Percentiles rank a stretch among this genome's conserved stretches.
Conservation (phyloP, 306 rosid genomes). For the Dryas drummondii region DNA sequence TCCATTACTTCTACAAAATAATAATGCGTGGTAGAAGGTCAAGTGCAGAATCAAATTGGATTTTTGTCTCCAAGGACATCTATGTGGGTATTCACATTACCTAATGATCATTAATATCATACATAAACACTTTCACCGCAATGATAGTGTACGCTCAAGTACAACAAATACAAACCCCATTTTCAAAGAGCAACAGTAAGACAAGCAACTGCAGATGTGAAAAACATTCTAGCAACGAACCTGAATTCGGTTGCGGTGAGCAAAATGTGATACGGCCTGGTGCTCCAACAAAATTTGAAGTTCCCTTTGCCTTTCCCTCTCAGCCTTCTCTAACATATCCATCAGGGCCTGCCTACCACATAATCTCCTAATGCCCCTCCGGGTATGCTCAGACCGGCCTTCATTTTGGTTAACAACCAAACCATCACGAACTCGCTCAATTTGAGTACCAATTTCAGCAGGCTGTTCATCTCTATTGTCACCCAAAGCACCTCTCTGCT, state of each 20-base stretch:
- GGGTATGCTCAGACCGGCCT: slow-evolving; percentile 52
- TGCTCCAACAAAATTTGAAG: slow-evolving; percentile 67
- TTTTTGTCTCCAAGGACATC: background rate
- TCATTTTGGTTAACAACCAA: slow-evolving; percentile 60
- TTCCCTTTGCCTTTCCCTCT: slow-evolving; percentile 74
- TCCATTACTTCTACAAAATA: background rate
- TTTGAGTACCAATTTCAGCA: slow-evolving; percentile 53
- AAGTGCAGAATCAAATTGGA: background rate
- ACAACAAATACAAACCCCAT: slow-evolving; percentile 8
- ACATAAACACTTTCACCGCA: background rate
- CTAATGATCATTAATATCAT: background rate
- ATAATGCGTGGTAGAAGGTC: background rate
- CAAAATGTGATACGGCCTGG: slow-evolving; percentile 71
- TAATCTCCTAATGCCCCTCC: slow-evolving; percentile 75
- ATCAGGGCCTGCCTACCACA: slow-evolving; percentile 89
- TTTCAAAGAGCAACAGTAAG: slow-evolving; percentile 1
- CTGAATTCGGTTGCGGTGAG: slow-evolving; percentile 99
- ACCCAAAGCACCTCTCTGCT: slow-evolving; percentile 53
- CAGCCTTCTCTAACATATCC: slow-evolving; percentile 86
- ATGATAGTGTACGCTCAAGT: background rate
- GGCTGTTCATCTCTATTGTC: slow-evolving; percentile 65
- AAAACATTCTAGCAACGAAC: slow-evolving; percentile 38
- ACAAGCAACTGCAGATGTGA: background rate
- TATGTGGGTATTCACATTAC: background rate
- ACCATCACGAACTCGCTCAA: slow-evolving; percentile 61